Base-by-base conservation (phyloP, 176 grass and related monocot genomes). In the Leersia perrieri region DNA sequence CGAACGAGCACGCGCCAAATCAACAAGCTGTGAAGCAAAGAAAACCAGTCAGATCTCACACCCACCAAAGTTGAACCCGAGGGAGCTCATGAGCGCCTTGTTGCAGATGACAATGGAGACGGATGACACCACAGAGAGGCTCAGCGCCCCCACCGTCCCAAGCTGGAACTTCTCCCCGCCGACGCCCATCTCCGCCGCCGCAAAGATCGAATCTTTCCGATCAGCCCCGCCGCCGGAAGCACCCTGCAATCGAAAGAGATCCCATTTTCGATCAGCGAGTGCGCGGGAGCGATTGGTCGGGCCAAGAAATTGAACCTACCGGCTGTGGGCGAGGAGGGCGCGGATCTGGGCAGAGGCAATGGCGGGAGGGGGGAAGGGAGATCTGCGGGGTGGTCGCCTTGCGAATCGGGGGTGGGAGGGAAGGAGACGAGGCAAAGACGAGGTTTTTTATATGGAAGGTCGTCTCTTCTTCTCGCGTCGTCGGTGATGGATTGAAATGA, bases 101-200 rank as follows among this genome's bases (percentile, higher is more conserved):
- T 97, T 97, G 79, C 95, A 97, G 63, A 97, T 97, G 67, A 97
- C 95, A 79, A 97, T 97, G 65, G 95, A 97, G 66, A 97, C 95
- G 45, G 95, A 97, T 31, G 95, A 97, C 49, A 97, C 95, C 73
- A 97, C 95, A 16, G 95, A 97, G 44, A 97, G 88, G 82, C 86
- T 80, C 2, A 97, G 92, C 73, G 95, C 95, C 61, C 95, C 95
- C 31, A 97, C 92, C 72, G 95, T 97, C 65, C 95, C 95, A 80
- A 97, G 66, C 84, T 97, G 95, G 88, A 97, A 92, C 60, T 93
- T 89, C 76, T 89, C 89, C 81, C 85, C 90, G 18, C 88, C 90
- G 73, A 83, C 88, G 7, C 92, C 95, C 95, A 97, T 97, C 82
- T 78, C 79, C 84, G 49, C 71, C 66, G 72, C 70, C 40, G 26